Evolutionary conservation across 352 stramenopile genomes (phyloP).

Genomic region (Globisporangium iwayamae): DNA sequence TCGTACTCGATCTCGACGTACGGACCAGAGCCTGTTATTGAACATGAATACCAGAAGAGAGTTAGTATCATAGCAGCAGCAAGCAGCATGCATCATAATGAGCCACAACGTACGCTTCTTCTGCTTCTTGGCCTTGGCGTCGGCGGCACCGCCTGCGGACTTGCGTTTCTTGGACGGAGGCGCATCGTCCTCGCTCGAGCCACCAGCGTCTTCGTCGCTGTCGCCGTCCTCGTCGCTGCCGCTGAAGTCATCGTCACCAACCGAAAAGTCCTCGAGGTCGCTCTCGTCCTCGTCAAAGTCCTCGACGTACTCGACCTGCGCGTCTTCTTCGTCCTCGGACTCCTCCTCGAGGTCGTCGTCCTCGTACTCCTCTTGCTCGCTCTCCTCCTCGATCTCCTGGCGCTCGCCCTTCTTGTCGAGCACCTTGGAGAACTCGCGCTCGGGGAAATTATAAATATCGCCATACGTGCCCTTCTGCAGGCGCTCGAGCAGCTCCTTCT

Average conservation of each 20-base stretch:
- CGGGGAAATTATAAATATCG: conserved; percentile 99
- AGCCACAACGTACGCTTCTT: conserved; percentile 46
- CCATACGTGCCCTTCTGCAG: conserved; percentile 97
- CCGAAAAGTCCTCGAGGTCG: conserved; percentile 84
- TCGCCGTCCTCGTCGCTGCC: conserved; percentile 26
- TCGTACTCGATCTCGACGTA: conserved; percentile 89
- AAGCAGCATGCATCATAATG: background rate
- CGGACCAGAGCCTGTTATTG: conserved; percentile 36
- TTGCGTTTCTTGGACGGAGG: conserved; percentile 63
- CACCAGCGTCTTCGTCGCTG: conserved; percentile 27
- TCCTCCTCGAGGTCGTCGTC: conserved; percentile 64
- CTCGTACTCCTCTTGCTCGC: conserved; percentile 72
- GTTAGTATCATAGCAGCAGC: conserved; percentile 3
- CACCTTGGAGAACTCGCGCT: conserved; percentile 89
- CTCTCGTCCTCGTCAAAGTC: conserved; percentile 93
- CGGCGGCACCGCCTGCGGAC: conserved; percentile 18
- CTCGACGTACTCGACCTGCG: conserved; percentile 81
- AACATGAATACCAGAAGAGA: conserved; percentile 1
- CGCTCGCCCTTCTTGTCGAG: conserved; percentile 76
- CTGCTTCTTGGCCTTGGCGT: conserved; percentile 58
- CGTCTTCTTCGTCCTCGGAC: conserved; percentile 64
- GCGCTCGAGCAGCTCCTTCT: conserved; percentile 97
- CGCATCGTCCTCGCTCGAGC: conserved; percentile 50
- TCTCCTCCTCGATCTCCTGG: conserved; percentile 92
- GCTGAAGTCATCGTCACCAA: conserved; percentile 51